phyloP scores from a whole-genome alignment of 352 stramenopile species.

The Pythium periplocum region DNA sequence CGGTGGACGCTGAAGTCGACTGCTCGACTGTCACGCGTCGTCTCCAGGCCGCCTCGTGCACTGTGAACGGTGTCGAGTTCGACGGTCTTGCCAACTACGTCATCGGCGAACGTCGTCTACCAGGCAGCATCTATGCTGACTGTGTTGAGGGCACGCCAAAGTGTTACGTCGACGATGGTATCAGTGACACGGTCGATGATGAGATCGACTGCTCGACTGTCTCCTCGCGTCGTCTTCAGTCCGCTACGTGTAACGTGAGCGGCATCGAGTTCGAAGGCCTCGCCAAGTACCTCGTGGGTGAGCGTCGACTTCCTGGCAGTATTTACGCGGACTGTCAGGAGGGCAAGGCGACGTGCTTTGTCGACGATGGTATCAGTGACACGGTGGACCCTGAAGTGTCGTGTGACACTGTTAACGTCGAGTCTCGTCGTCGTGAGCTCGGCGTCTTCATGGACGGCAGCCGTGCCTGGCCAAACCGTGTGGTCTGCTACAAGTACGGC shows the following conservation, averaged over 20 bases:
- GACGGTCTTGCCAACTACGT: conserved; percentile 1
- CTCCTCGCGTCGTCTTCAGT: neutral
- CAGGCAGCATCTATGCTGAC: conserved; percentile 2
- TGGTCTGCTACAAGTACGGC: conserved; percentile 13
- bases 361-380: conserved; percentile 3
- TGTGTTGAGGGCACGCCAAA: neutral
- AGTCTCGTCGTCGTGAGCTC: neutral
- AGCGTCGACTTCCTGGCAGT: neutral
- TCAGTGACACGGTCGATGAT: conserved; percentile 1
- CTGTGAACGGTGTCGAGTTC: neutral
- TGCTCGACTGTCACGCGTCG: too few relatives aligned
- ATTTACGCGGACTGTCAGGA: conserved; percentile 4
- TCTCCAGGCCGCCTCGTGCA: neutral
- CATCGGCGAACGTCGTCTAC: neutral
- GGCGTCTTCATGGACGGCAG: conserved; percentile 2
- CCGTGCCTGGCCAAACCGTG: conserved; percentile 11
- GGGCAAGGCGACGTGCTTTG: conserved; percentile 1
- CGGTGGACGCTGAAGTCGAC: neutral
- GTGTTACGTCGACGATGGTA: conserved; percentile 2
- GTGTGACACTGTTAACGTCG: neutral
- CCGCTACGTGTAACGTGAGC: conserved; percentile 17
- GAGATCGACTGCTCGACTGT: neutral
- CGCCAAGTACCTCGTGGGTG: conserved; percentile 1
- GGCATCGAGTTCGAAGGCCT: neutral
- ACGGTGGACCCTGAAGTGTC: neutral